Conservation (phyloP, 2,329 filamentous ascomycete genomes). For the Ilyonectria destructans region DNA sequence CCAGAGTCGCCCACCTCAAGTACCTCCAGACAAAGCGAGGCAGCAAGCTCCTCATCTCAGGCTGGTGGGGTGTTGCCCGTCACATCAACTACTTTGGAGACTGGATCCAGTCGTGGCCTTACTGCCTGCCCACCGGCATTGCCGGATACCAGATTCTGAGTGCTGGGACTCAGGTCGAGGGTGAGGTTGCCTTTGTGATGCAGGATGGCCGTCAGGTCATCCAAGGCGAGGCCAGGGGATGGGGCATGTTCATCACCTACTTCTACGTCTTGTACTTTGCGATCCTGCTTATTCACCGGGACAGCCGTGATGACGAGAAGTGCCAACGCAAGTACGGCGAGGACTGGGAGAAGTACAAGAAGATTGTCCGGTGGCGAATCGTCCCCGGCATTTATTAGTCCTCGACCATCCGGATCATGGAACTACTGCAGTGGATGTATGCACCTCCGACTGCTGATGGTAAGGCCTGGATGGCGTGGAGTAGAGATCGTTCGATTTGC, state of each 20-base stretch:
- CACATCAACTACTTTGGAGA: slow-evolving; percentile 98
- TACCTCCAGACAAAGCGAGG: slow-evolving; percentile 90
- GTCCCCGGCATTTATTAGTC: slow-evolving; percentile 86
- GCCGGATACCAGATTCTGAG: slow-evolving; percentile 84
- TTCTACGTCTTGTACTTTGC: slow-evolving; percentile 97
- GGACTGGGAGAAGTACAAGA: slow-evolving; percentile 93
- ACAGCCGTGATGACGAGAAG: slow-evolving; percentile 91
- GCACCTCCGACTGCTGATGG: slow-evolving; percentile 12
- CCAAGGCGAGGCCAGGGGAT: slow-evolving; percentile 82
- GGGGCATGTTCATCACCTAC: slow-evolving; percentile 91
- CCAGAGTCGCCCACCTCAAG: slow-evolving; percentile 83
- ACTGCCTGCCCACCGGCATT: slow-evolving; percentile 87
- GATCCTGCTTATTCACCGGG: slow-evolving; percentile 87
- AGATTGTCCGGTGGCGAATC: slow-evolving; percentile 85
- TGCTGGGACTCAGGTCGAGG: slow-evolving; percentile 65
- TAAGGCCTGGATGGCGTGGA: neutral
- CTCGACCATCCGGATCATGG: slow-evolving; percentile 13
- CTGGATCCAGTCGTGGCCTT: slow-evolving; percentile 95
- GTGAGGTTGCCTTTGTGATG: slow-evolving; percentile 71
- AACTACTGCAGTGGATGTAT: neutral
- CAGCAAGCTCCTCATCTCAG: slow-evolving; percentile 84
- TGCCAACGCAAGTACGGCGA: slow-evolving; percentile 92
- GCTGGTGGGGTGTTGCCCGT: slow-evolving; percentile 93
- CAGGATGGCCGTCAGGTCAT: slow-evolving; percentile 76
- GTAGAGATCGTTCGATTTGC: neutral